These are phyloP conservation scores for Syzygium aromaticum DNA, from an alignment of 345 rosid genomes.

Conservation along the genomic window DNA sequence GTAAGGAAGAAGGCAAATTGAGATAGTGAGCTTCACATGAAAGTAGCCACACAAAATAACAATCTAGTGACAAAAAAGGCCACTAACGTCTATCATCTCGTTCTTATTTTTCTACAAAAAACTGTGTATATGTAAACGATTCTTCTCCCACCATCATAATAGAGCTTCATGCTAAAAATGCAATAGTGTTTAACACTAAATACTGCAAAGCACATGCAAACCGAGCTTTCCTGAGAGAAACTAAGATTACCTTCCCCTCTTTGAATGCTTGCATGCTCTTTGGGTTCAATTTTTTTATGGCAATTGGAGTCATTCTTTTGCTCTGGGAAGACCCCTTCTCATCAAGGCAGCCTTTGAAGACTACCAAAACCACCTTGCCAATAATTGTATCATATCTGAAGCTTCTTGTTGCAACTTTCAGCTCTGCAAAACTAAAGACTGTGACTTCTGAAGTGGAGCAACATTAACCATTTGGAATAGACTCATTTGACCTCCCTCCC, in stretches of 20 bases:
- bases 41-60: background rate
- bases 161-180: background rate
- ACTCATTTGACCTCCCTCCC: background rate
- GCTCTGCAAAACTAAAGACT: background rate
- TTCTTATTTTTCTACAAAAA: background rate
- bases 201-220: background rate
- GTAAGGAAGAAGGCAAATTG: background rate
- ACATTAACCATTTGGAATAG: background rate
- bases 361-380: background rate
- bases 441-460: background rate
- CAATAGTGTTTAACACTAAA: background rate
- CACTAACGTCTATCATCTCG: background rate
- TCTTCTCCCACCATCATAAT: background rate
- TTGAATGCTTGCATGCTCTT: conserved; percentile 6
- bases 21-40: background rate
- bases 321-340: background rate
- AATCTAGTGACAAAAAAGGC: background rate
- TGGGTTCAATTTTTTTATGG: background rate
- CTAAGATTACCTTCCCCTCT: conserved; percentile 1
- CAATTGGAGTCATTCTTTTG: background rate
- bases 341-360: conserved; percentile 7
- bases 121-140: background rate
- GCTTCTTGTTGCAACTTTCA: background rate
- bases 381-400: background rate
- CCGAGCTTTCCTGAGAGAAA: background rate